phyloP scores from a whole-genome alignment of 2,329 filamentous ascomycete genomes.

The Microcyclosporella mali region DNA sequence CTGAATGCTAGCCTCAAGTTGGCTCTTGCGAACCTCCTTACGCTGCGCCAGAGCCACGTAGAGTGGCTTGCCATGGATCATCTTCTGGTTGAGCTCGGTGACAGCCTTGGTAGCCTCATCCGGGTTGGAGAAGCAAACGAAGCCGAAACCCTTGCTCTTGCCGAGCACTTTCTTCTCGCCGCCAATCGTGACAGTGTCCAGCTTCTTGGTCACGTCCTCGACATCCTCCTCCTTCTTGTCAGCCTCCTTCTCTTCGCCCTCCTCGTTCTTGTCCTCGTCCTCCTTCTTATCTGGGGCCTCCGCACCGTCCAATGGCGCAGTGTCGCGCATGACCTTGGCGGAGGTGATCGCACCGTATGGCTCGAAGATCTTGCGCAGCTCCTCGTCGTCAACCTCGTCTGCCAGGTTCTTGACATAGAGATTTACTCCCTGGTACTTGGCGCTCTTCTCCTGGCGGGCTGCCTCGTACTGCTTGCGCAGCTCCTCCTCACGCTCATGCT shows the following conservation, averaged over 20 bases:
- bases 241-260: conserved; percentile 50
- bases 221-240: conserved; percentile 52
- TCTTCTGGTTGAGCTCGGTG: conserved; percentile 99
- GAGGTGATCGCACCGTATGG: conserved; percentile 94
- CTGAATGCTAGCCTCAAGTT: conserved; percentile 98
- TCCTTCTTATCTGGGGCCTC: conserved; percentile 34
- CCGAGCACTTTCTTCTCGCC: conserved; percentile 64
- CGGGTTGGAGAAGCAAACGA: conserved; percentile 99
- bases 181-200: conserved; percentile 50
- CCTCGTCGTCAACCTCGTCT: conserved; percentile 95
- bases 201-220: conserved; percentile 43
- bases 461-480: conserved; percentile 98
- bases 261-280: conserved; percentile 47
- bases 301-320: conserved; percentile 46
- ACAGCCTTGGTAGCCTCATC: conserved; percentile 99
- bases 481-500: conserved; percentile 99
- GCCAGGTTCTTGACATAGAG: conserved; percentile 99
- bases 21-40: conserved; percentile 98
- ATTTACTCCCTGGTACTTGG: conserved; percentile 99
- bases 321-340: conserved; percentile 98
- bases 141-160: conserved; percentile 99
- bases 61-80: conserved; percentile 92
- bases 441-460: conserved; percentile 94
- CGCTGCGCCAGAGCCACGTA: conserved; percentile 98
- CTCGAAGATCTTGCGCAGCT: conserved; percentile 88